Conservation (phyloP, 306 rosid species). For the Lathyrus sativus region DNA sequence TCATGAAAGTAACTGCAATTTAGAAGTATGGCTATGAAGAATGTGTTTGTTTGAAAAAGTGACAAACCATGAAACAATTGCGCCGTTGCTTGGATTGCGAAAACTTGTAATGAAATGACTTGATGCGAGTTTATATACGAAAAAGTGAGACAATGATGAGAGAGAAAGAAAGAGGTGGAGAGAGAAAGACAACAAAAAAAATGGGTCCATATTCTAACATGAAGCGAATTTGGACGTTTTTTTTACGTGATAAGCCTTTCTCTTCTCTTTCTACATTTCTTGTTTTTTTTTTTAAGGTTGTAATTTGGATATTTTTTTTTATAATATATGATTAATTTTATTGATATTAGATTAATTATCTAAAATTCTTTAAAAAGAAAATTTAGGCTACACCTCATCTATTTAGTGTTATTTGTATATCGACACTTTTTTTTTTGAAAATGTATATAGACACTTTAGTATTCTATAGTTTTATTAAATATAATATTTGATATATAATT, state of each 20-base stretch:
- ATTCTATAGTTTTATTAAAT: no score
- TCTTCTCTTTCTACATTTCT: no score
- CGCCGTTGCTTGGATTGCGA: neutral
- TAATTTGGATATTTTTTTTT: no score
- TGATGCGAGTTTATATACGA: constrained; percentile 3
- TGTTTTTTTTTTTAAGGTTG: no score
- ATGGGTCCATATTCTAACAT: constrained; percentile 7
- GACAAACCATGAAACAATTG: constrained; percentile 2
- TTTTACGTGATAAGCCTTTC: neutral
- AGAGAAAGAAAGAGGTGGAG: neutral
- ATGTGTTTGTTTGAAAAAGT: neutral
- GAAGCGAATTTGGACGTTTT: neutral
- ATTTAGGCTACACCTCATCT: no score
- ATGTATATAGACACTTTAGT: no score
- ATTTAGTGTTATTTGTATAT: no score
- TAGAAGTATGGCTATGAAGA: neutral
- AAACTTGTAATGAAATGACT: neutral
- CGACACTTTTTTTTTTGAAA: no score
- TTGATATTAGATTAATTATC: no score
- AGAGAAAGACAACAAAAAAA: neutral
- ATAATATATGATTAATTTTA: no score
- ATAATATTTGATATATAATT: no score
- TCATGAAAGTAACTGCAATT: neutral
- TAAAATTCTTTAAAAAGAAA: no score
- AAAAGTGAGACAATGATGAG: neutral